Conservation (phyloP, 164 flowering plant species). For the Santalum album region DNA sequence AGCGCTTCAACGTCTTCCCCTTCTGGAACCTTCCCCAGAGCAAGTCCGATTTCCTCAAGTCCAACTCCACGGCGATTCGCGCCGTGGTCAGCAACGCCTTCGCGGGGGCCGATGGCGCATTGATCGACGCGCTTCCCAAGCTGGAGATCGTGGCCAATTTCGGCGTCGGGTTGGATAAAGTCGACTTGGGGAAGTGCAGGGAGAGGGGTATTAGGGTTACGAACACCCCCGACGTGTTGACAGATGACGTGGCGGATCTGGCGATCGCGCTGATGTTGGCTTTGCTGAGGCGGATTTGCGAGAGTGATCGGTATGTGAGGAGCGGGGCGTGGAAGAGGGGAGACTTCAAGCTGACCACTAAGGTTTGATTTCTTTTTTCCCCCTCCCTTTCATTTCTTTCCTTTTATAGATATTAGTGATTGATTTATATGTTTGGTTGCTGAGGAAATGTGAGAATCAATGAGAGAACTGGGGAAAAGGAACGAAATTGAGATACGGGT, state of each 20-base stretch:
- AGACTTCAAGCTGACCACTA: conserved; percentile 47
- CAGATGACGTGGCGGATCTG: conserved; percentile 89
- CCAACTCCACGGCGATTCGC: conserved; percentile 35
- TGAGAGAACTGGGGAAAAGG: no score
- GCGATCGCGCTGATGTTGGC: conserved; percentile 71
- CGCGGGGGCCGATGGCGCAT: conserved; percentile 50
- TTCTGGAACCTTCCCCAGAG: conserved; percentile 35
- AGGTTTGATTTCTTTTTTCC: conserved; percentile 30
- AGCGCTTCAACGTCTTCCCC: conserved; percentile 54
- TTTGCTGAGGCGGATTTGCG: conserved; percentile 51
- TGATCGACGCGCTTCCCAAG: conserved; percentile 65
- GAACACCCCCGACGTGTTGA: conserved; percentile 86
- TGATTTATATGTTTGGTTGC: no score
- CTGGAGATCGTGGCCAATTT: conserved; percentile 71
- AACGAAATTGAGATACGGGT: no score
- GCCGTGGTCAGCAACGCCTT: conserved; percentile 66
- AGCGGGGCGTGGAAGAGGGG: conserved; percentile 58
- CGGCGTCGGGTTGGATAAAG: conserved; percentile 76
- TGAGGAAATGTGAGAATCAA: conserved; percentile 1
- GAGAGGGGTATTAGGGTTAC: conserved; percentile 81
- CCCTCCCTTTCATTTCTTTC: neutral
- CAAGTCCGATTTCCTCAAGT: conserved; percentile 20
- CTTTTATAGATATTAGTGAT: no score
- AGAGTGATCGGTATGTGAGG: conserved; percentile 57
- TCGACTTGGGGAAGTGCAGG: conserved; percentile 30